These are phyloP conservation scores for Aspergillus egyptiacus DNA, from an alignment of 495 filamentous ascomycete species.

Conservation along the genomic window DNA sequence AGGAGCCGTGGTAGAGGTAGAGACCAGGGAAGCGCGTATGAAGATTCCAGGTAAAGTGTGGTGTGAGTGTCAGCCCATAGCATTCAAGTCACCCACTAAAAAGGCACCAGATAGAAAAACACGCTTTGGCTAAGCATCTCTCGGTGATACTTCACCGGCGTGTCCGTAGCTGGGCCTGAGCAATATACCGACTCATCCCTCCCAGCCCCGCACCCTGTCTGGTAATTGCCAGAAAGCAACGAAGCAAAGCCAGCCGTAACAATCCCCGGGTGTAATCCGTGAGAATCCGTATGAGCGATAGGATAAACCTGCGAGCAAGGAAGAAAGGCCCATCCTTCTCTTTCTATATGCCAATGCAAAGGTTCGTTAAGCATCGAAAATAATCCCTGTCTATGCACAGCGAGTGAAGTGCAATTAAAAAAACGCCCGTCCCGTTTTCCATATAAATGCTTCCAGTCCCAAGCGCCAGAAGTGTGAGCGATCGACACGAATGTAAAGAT, in stretches of 20 bases:
- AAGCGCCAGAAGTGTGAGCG: constrained; percentile 41
- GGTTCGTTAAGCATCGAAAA: constrained; percentile 26
- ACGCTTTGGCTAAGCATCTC: too few relatives aligned
- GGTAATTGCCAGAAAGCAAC: constrained; percentile 4
- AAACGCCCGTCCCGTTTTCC: constrained; percentile 28
- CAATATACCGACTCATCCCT: not conserved
- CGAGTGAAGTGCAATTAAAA: constrained; percentile 40
- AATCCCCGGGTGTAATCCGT: not conserved
- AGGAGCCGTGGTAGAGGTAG: not conserved
- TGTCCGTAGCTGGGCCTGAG: not conserved
- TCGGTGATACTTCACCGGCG: not conserved
- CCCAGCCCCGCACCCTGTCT: not conserved
- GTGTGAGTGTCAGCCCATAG: constrained; percentile 4
- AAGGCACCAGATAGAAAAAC: not conserved
- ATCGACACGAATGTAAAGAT: constrained; percentile 42
- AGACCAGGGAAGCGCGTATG: not conserved
- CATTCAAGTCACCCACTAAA: constrained; percentile 7
- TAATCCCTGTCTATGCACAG: constrained; percentile 33
- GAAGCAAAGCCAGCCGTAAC: not conserved
- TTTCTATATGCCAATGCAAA: constrained; percentile 42
- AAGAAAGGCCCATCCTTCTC: constrained; percentile 14
- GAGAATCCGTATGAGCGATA: constrained; percentile 7
- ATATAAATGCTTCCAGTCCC: constrained; percentile 27
- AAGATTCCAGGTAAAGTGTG: not conserved
- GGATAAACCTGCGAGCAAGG: constrained; percentile 11